Evolutionary conservation across 2,329 filamentous ascomycete species (phyloP).

Genomic region (Cladophialophora psammophila): DNA sequence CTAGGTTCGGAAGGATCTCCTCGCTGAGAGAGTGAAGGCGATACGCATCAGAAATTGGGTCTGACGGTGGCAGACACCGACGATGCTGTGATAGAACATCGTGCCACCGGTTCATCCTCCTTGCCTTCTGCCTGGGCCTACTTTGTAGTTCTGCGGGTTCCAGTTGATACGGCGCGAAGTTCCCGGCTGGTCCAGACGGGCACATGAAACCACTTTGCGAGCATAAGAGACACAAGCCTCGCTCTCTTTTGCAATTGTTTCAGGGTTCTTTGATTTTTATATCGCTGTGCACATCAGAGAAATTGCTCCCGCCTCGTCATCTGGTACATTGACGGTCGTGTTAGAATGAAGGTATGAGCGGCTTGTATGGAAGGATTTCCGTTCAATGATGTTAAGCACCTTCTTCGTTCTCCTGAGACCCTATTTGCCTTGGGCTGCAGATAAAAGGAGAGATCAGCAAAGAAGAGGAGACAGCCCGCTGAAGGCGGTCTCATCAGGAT

Average conservation of each 20-base stretch:
- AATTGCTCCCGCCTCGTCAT: neutral
- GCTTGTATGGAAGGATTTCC: neutral
- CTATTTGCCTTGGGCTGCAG: neutral
- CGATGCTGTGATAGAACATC: neutral
- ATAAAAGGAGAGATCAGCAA: neutral
- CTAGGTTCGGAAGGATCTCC: neutral
- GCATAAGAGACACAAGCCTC: neutral
- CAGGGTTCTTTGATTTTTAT: neutral
- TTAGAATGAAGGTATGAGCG: neutral
- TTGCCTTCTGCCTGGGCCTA: neutral
- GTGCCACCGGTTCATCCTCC: neutral
- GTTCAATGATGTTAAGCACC: neutral
- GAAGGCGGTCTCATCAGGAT: neutral
- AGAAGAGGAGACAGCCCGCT: neutral
- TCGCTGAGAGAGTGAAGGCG: neutral
- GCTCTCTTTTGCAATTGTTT: neutral
- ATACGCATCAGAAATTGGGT: neutral
- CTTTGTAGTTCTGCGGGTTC: neutral
- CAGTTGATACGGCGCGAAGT: neutral
- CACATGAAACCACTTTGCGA: neutral
- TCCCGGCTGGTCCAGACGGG: neutral
- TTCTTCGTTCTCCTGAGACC: neutral
- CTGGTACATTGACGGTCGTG: neutral
- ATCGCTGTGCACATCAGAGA: neutral
- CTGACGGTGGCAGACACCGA: neutral